Conservation (phyloP, 495 filamentous ascomycete species). For the Daldinia vernicosa region DNA sequence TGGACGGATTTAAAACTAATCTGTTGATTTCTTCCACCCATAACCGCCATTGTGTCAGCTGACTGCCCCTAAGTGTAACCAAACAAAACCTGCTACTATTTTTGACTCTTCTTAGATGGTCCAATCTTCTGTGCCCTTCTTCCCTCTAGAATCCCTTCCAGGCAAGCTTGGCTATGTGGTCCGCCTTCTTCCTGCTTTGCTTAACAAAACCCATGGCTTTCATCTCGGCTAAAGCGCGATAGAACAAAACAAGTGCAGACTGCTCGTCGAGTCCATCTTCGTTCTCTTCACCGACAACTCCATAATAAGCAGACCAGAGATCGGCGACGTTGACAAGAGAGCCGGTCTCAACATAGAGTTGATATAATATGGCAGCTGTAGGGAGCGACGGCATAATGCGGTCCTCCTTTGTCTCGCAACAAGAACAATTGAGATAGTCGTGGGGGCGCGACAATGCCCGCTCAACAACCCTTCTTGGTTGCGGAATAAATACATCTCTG, state of each 20-base stretch:
- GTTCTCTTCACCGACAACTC: constrained; percentile 73
- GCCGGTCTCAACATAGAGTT: constrained; percentile 90
- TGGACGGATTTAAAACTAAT: constrained; percentile 4
- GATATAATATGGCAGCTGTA: constrained; percentile 83
- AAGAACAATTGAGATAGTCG: constrained; percentile 83
- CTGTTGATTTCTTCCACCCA: constrained; percentile 21
- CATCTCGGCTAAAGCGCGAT: constrained; percentile 82
- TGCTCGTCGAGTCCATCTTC: constrained; percentile 57
- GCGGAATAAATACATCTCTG: constrained; percentile 82
- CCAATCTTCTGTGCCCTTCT: neutral
- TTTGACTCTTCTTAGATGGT: constrained; percentile 4
- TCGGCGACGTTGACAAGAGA: constrained; percentile 87
- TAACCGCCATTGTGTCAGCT: constrained; percentile 14
- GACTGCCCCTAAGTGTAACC: neutral
- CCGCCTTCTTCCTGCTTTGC: constrained; percentile 86
- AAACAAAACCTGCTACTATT: constrained; percentile 28
- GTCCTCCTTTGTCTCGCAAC: constrained; percentile 62
- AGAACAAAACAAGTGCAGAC: constrained; percentile 75
- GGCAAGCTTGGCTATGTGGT: constrained; percentile 84
- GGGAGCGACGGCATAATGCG: constrained; percentile 72
- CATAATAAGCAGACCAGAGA: constrained; percentile 87
- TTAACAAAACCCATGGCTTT: constrained; percentile 87
- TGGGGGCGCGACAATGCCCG: constrained; percentile 81
- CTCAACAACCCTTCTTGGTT: constrained; percentile 79
- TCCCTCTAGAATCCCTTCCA: constrained; percentile 49